A percentile compares a stretch with the other conserved stretches of the same genome.
phyloP scores from a whole-genome alignment of 1,139 yeast species.

The Blastobotrys persicus region DNA sequence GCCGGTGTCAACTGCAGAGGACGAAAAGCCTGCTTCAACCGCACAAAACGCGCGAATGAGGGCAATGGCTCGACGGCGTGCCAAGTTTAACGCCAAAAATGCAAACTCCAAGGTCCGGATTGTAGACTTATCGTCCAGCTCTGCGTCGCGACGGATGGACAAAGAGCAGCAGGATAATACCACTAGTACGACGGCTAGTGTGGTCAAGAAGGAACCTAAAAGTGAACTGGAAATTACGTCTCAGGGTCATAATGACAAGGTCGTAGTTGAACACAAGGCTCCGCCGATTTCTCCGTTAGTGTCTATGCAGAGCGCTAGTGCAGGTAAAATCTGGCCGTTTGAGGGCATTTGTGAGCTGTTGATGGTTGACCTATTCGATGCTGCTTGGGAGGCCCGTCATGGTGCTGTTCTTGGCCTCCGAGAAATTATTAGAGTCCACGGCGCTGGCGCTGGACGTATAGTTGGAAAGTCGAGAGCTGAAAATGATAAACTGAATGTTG shows the following conservation, averaged over 20 bases:
- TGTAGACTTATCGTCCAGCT: constrained; percentile 75
- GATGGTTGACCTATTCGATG: constrained; percentile 76
- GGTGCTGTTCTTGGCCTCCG: constrained; percentile 94
- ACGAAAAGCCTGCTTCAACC: constrained; percentile 20
- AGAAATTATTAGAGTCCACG: constrained; percentile 82
- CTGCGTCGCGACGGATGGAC: constrained; percentile 59
- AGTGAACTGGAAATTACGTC: constrained; percentile 50
- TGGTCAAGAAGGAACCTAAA: constrained; percentile 14
- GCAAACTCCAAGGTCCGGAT: constrained; percentile 53
- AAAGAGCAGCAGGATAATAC: constrained; percentile 18
- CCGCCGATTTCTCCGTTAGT: constrained; percentile 68
- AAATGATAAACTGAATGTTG: constrained; percentile 63
- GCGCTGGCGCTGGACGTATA: constrained; percentile 81
- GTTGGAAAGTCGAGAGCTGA: constrained; percentile 58
- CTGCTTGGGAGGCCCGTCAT: constrained; percentile 92
- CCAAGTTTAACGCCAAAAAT: constrained; percentile 74
- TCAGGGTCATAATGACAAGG: constrained; percentile 75
- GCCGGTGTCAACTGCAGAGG: constrained; percentile 11
- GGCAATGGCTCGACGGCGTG: constrained; percentile 91
- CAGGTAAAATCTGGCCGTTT: constrained; percentile 88
- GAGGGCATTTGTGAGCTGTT: constrained; percentile 94
- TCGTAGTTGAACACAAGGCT: constrained; percentile 78
- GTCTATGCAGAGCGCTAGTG: constrained; percentile 62
- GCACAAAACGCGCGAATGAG: constrained; percentile 71
- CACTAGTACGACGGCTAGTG: constrained; percentile 12